Conservation (phyloP, 1,284 basidiomycete genomes). For the Tranzscheliella williamsii region DNA sequence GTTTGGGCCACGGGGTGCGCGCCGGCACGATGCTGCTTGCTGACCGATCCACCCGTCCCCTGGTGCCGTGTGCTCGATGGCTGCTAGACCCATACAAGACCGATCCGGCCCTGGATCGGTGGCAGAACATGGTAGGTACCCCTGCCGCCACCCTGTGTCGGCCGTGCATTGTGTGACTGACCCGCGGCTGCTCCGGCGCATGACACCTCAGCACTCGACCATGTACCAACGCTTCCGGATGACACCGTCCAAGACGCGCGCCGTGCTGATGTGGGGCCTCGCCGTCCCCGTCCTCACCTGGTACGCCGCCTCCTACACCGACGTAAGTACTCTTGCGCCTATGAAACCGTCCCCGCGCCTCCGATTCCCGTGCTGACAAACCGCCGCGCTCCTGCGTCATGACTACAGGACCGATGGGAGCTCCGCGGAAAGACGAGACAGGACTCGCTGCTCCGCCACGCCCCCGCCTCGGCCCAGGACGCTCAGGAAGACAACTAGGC, state of each 20-base stretch:
- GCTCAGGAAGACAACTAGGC: constrained; percentile 19
- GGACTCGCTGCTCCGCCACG: constrained; percentile 36
- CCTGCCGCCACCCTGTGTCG: neutral
- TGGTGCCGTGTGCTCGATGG: neutral
- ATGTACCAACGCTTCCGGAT: constrained; percentile 57
- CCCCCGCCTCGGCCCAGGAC: constrained; percentile 17
- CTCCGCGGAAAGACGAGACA: constrained; percentile 45
- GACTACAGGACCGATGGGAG: constrained; percentile 45
- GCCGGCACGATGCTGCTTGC: no score
- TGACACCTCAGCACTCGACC: constrained; percentile 55
- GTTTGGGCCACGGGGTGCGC: constrained; percentile 13
- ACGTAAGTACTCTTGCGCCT: constrained; percentile 51
- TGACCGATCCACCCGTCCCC: no score
- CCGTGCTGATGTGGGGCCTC: constrained; percentile 42
- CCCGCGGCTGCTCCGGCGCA: no score
- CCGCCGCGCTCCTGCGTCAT: no score
- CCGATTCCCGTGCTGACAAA: no score
- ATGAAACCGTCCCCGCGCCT: no score
- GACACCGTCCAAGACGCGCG: constrained; percentile 41
- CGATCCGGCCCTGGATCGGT: constrained; percentile 56
- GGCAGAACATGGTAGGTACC: constrained; percentile 46
- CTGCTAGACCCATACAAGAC: constrained; percentile 52
- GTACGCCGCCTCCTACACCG: constrained; percentile 37
- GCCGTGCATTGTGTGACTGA: neutral
- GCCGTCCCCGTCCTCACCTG: constrained; percentile 42